Evolutionary conservation across 805 yeast species (phyloP), one percentile per base, ranked within the genome.

Genomic region (Starmerella vaccinii): DNA sequence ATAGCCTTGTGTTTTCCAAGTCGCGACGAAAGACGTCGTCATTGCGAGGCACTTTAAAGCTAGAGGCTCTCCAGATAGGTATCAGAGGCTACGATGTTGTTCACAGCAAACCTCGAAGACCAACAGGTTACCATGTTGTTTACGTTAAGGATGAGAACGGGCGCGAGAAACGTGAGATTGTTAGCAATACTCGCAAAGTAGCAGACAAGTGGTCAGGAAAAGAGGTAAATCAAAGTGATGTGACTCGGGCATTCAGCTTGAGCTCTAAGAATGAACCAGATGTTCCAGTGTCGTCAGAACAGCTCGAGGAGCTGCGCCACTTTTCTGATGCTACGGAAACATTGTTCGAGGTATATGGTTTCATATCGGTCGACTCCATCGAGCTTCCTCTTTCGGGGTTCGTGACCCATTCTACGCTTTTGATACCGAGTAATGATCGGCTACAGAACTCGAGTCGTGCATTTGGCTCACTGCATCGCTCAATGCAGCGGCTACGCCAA

Each of bases 381-480:
- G 6, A 16, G 2, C 71, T 3, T 54, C 62, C 8, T 53, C 63
- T 10, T 69, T 30, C 74, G 39, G 50, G 80, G 60, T 76, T 75
- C 54, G 63, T 76, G 10, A 67, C 73, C 2, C 75, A 78, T 4
- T 74, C 94, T 0, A 59, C 73, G 1, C 82, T 88, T 57, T 65
- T 90, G 0, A 77, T 81, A 7, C 88, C 95, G 0, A 81, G 82
- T 60, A 78, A 75, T 21, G 77, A 75, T 1, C 72, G 73, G 0
- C 76, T 69, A 52, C 65, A 72, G 23, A 84, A 89, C 23, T 84
- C 95, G 0, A 68, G 73, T 23, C 68, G 76, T 27, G 81, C 90
- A 0, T 76, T 88, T 59, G 71, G 84, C 0, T 75, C 88, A 0
- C 65, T 90, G 12, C 84, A 78, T 61, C 78, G 77, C 50, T 73